Conservation (phyloP, 768 basidiomycete species). For the Amanita phalloides region DNA sequence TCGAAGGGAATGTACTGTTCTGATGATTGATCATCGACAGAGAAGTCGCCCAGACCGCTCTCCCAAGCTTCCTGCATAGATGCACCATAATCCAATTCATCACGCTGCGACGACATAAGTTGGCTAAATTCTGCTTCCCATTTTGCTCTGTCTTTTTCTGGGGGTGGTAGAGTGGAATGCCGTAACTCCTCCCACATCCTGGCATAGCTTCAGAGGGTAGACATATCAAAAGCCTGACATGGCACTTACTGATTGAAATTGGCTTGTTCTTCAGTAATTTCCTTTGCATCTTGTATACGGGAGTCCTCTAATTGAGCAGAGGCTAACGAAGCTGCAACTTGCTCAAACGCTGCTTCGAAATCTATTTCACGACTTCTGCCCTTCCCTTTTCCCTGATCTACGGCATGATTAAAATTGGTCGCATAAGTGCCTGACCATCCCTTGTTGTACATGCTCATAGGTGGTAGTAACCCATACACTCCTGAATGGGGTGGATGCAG, state of each 20-base stretch:
- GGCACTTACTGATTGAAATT: conserved; percentile 14
- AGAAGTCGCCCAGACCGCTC: conserved; percentile 34
- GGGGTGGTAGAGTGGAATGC: conserved; percentile 45
- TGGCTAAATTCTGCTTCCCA: conserved; percentile 84
- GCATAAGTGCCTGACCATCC: conserved; percentile 1
- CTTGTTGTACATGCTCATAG: not conserved
- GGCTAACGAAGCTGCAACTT: conserved; percentile 44
- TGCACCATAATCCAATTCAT: conserved; percentile 52
- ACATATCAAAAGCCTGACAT: no score
- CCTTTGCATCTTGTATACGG: conserved; percentile 44
- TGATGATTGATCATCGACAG: conserved; percentile 17
- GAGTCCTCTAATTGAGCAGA: conserved; percentile 29
- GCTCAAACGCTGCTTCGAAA: conserved; percentile 80
- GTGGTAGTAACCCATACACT: not conserved
- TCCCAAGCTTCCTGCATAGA: conserved; percentile 61
- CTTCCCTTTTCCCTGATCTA: conserved; percentile 48
- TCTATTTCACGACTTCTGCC: conserved; percentile 71
- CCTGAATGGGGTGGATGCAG: not conserved
- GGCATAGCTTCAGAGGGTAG: not conserved
- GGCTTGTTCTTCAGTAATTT: conserved; percentile 28
- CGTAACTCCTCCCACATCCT: conserved; percentile 59
- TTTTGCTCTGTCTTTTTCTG: conserved; percentile 54
- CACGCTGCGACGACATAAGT: conserved; percentile 57
- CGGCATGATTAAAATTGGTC: not conserved
- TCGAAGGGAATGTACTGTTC: conserved; percentile 40